A percentile compares a stretch with the other conserved stretches of the same genome.
phyloP scores from a whole-genome alignment of 106 monocot species.

The Vanilla planifolia region DNA sequence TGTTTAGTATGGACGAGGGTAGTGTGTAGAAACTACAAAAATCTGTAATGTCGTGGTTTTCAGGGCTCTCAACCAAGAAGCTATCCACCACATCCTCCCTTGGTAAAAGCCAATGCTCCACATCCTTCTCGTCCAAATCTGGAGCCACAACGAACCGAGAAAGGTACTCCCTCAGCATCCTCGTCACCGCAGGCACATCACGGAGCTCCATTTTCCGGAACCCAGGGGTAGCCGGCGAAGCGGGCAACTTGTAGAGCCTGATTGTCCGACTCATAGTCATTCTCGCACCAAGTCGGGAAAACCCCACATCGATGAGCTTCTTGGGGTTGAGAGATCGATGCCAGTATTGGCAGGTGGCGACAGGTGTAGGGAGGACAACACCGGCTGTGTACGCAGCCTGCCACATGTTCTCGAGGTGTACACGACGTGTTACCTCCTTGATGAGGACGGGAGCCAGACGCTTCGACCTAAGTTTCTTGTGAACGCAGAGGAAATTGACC shows the following conservation, averaged over 20 bases:
- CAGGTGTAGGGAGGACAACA: slow-evolving; percentile 53
- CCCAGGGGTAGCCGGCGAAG: slow-evolving; percentile 38
- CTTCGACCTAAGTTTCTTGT: slow-evolving; percentile 78
- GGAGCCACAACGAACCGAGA: slow-evolving; percentile 48
- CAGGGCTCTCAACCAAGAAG: slow-evolving; percentile 61
- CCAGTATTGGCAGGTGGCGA: slow-evolving; percentile 69
- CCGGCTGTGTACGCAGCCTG: slow-evolving; percentile 79
- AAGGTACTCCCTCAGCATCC: slow-evolving; percentile 52
- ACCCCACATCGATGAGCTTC: slow-evolving; percentile 73
- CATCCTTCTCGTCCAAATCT: slow-evolving; percentile 59
- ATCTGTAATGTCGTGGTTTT: slow-evolving; percentile 62
- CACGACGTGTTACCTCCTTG: slow-evolving; percentile 59
- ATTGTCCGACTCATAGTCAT: slow-evolving; percentile 78
- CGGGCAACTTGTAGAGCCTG: slow-evolving; percentile 57
- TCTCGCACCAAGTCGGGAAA: slow-evolving; percentile 54
- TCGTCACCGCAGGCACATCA: slow-evolving; percentile 62
- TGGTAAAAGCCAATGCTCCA: slow-evolving; percentile 73
- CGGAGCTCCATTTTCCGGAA: slow-evolving; percentile 74
- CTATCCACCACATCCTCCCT: slow-evolving; percentile 67
- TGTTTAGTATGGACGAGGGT: slow-evolving; percentile 54
- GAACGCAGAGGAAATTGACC: slow-evolving; percentile 76
- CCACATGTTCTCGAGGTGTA: slow-evolving; percentile 68
- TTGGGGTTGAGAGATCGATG: slow-evolving; percentile 73
- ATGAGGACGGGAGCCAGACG: slow-evolving; percentile 77
- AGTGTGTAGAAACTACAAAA: slow-evolving; percentile 81